Conservation (phyloP, 768 basidiomycete genomes). For the Fistulinella prunicolor region DNA sequence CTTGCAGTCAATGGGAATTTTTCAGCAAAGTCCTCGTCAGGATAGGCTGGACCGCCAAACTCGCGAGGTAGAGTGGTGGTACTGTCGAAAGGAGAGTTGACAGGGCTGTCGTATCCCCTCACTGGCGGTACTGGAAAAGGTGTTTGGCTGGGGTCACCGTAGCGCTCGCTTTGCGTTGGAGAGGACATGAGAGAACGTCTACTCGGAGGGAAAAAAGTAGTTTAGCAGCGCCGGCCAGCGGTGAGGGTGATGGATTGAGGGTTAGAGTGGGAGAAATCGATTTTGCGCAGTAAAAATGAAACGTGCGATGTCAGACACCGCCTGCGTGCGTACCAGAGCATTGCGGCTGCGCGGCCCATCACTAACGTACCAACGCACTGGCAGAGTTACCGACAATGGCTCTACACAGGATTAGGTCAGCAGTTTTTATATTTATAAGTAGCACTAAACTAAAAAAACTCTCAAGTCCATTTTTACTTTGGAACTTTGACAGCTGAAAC, state of each 20-base stretch:
- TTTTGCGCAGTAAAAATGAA: constrained; percentile 28
- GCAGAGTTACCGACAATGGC: too few species aligned
- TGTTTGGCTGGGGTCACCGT: constrained; percentile 57
- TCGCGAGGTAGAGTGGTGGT: constrained; percentile 54
- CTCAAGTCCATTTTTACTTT: too few species aligned
- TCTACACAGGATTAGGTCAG: too few species aligned
- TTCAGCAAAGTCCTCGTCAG: constrained; percentile 71
- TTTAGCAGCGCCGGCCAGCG: constrained; percentile 5
- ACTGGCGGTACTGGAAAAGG: constrained; percentile 57
- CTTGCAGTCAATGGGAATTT: constrained; percentile 70
- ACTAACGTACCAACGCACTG: too few species aligned
- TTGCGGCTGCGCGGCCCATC: neutral
- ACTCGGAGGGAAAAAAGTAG: constrained; percentile 8
- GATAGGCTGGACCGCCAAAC: constrained; percentile 43
- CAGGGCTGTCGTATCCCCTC: constrained; percentile 38
- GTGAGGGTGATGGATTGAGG: constrained; percentile 18
- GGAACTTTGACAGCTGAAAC: too few species aligned
- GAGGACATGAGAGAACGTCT: constrained; percentile 21
- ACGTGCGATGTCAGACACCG: constrained; percentile 36
- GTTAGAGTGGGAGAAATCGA: constrained; percentile 11
- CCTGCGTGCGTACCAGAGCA: constrained; percentile 4
- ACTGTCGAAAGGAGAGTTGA: constrained; percentile 54
- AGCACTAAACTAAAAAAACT: too few species aligned
- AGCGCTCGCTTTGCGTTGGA: constrained; percentile 32
- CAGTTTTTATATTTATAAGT: too few species aligned